Percentiles rank a stretch among this genome's conserved stretches.
Evolutionary conservation across 495 filamentous ascomycete genomes (phyloP).

Genomic region (Lasiosphaeria miniovina): DNA sequence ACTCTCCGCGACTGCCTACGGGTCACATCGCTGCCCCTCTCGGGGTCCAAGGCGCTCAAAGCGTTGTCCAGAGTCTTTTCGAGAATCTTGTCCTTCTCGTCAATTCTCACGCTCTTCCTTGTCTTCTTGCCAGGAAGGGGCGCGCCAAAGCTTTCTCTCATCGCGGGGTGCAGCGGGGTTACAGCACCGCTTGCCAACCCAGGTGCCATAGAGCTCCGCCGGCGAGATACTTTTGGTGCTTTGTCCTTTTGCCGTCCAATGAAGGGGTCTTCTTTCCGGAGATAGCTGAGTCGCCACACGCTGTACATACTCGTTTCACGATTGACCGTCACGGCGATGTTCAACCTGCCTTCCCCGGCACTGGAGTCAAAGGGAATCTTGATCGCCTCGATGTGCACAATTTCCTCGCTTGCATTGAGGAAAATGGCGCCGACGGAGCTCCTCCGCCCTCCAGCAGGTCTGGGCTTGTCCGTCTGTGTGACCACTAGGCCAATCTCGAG

Average conservation of each 20-base stretch:
- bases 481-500: slow-evolving; percentile 84
- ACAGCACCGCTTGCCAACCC: slow-evolving; percentile 72
- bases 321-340: slow-evolving; percentile 81
- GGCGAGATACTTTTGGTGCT: slow-evolving; percentile 54
- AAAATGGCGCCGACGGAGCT: slow-evolving; percentile 27
- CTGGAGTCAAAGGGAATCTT: slow-evolving; percentile 16
- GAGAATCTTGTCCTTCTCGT: slow-evolving; percentile 33
- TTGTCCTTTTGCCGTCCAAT: slow-evolving; percentile 44
- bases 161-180: slow-evolving; percentile 63
- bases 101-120: slow-evolving; percentile 39
- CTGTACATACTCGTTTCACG: slow-evolving; percentile 67
- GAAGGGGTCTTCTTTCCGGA: slow-evolving; percentile 57
- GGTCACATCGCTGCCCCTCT: slow-evolving; percentile 62
- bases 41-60: slow-evolving; percentile 68
- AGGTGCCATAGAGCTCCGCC: slow-evolving; percentile 84
- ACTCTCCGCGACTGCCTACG: slow-evolving; percentile 78
- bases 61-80: slow-evolving; percentile 58
- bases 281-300: slow-evolving; percentile 72
- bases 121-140: slow-evolving; percentile 44
- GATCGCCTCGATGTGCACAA: slow-evolving; percentile 64
- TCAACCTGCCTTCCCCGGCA: slow-evolving; percentile 42
- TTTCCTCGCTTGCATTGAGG: slow-evolving; percentile 69
- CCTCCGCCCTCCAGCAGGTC: slow-evolving; percentile 18
- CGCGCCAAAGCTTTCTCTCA: slow-evolving; percentile 50
- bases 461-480: slow-evolving; percentile 39